Conservation (phyloP, 2,329 filamentous ascomycete genomes). For the Pseudopithomyces chartarum region DNA sequence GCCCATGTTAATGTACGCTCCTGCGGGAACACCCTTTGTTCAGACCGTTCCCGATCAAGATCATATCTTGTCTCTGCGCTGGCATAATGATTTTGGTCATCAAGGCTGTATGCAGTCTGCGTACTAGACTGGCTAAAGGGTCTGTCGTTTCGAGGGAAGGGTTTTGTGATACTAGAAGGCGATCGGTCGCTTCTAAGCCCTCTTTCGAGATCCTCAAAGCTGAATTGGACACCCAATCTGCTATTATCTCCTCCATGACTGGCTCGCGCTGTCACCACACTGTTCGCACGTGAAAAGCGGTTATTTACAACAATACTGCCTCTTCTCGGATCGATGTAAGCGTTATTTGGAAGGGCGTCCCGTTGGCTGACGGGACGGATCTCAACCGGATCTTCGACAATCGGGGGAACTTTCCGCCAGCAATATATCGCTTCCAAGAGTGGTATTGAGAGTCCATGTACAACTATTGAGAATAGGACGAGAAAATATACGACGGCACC, state of each 20-base stretch:
- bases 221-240: neutral
- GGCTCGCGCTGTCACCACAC: neutral
- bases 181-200: neutral
- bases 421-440: constrained; percentile 48
- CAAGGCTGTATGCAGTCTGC: neutral
- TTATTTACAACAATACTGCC: constrained; percentile 52
- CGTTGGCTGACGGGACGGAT: constrained; percentile 46
- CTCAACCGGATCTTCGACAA: constrained; percentile 48
- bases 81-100: neutral
- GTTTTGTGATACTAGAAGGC: neutral
- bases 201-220: neutral
- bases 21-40: too few relatives aligned
- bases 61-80: too few relatives aligned
- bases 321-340: constrained; percentile 37
- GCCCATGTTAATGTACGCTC: too few relatives aligned
- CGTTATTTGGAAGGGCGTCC: constrained; percentile 49
- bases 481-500: constrained; percentile 54
- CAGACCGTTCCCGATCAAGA: too few relatives aligned
- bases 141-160: neutral
- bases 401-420: constrained; percentile 48
- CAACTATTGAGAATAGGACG: constrained; percentile 52
- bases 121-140: neutral
- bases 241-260: neutral
- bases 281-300: constrained; percentile 46
- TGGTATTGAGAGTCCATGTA: constrained; percentile 57